Conservation (phyloP, 352 stramenopile genomes). For the Globisporangium polare region DNA sequence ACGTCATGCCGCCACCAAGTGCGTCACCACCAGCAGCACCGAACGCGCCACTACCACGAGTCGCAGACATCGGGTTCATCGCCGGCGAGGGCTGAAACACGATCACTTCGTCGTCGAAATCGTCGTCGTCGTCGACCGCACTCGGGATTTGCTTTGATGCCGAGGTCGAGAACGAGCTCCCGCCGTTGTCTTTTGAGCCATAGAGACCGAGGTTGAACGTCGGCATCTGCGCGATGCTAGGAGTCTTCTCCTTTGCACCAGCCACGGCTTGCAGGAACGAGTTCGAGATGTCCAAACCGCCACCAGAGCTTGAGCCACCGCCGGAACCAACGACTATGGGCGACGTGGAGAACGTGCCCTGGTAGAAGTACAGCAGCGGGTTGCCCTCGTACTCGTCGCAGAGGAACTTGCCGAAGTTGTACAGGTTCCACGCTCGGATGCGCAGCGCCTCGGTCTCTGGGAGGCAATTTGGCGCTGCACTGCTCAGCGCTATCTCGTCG, state of each 20-base stretch:
- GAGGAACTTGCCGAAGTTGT: constrained; percentile 52
- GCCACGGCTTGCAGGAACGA: constrained; percentile 14
- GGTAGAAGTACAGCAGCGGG: constrained; percentile 48
- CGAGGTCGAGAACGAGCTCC: neutral
- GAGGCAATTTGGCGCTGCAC: no score
- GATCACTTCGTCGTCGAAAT: constrained; percentile 85
- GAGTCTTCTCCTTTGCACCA: neutral
- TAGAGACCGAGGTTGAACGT: constrained; percentile 33
- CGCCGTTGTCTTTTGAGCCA: constrained; percentile 5
- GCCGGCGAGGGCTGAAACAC: constrained; percentile 67
- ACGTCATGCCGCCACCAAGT: constrained; percentile 1
- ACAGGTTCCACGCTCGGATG: constrained; percentile 61
- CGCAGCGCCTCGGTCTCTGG: constrained; percentile 43
- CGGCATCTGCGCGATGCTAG: constrained; percentile 9
- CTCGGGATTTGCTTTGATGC: constrained; percentile 16
- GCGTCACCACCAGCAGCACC: constrained; percentile 23
- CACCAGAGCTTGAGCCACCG: neutral
- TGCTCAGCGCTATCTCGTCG: constrained; percentile 19
- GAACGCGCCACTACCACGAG: constrained; percentile 28
- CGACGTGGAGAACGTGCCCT: constrained; percentile 31
- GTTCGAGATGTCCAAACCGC: constrained; percentile 11
- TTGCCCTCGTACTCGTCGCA: constrained; percentile 58
- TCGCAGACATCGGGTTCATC: constrained; percentile 22
- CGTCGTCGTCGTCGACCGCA: constrained; percentile 47
- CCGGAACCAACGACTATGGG: constrained; percentile 15